phyloP scores from a whole-genome alignment of 2,329 filamentous ascomycete species.

The Talaromyces sp. region DNA sequence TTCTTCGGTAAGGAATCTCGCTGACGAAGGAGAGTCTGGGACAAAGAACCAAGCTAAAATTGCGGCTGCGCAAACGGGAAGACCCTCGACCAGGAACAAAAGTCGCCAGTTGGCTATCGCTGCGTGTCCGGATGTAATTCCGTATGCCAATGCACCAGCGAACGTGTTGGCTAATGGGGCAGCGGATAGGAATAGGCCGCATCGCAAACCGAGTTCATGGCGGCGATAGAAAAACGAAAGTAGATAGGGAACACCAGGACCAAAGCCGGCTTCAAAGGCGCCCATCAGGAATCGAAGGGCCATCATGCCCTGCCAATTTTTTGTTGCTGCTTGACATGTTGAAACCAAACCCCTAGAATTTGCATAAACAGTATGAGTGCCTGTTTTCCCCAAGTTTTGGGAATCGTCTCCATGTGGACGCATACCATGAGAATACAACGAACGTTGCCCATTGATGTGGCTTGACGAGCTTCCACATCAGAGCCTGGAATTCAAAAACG shows the following conservation, averaged over 20 bases:
- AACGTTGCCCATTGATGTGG: conserved; percentile 49
- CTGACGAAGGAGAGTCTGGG: conserved; percentile 56
- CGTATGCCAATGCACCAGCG: conserved; percentile 68
- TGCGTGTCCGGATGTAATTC: conserved; percentile 63
- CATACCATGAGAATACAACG: conserved; percentile 46
- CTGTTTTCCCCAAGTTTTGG: conserved; percentile 7
- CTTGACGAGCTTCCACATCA: conserved; percentile 50
- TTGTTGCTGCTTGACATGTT: conserved; percentile 49
- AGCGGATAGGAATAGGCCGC: conserved; percentile 57
- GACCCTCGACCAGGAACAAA: conserved; percentile 66
- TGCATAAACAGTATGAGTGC: conserved; percentile 9
- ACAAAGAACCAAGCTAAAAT: conserved; percentile 58
- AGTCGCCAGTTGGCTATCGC: conserved; percentile 65
- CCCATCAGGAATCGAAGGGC: conserved; percentile 54
- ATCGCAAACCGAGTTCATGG: conserved; percentile 58
- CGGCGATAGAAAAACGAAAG: conserved; percentile 63
- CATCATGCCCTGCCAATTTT: conserved; percentile 53
- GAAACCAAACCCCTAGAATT: conserved; percentile 51
- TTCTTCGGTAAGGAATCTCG: conserved; percentile 58
- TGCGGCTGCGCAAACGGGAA: conserved; percentile 61
- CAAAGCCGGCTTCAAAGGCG: conserved; percentile 50
- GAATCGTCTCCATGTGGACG: conserved; percentile 18
- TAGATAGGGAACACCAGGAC: conserved; percentile 52
- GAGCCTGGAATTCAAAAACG: conserved; percentile 43
- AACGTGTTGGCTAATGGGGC: conserved; percentile 78